Base-by-base conservation (phyloP, 2,329 filamentous ascomycete genomes). In the Pseudogymnoascus sp. region DNA sequence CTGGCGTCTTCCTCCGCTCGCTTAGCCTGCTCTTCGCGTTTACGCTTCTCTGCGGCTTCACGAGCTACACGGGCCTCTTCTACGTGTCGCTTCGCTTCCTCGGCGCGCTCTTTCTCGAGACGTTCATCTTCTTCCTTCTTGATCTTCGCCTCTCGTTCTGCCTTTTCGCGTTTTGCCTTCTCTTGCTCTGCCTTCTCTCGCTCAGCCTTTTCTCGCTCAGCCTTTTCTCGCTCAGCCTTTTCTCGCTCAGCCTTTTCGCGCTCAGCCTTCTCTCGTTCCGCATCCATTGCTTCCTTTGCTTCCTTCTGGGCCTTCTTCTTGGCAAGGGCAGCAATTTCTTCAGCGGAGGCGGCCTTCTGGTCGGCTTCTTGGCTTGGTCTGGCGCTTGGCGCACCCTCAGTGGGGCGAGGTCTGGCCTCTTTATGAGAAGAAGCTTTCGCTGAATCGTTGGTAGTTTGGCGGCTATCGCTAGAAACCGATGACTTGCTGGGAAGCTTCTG, bases 101-200 rank as follows among this genome's bases (percentile, higher is more conserved):
- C 65, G 30, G 74, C 64, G 8, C 68, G 69, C 60, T 70, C 68
- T 60, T 74, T 73, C 74, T 76, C 68, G 4, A 65, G 64, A 15
- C 66, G 65, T 36, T 66, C 66, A 2, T 61, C 59, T 61, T 70
- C 68, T 28, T 63, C 50, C 60, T 65, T 60, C 37, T 63, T 62
- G 33, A 66, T 58, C 58, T 63, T 60, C 6, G n/a, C 25, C 60
- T 65, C 64, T 7, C 20, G 50, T 9, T 57, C 28, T 53, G 59
- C 41, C 38, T 59, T 53, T 38, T 60, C 37, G 1, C 37, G 38
- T 39, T 62, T 57, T n/a, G 7, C 20, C 30, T 41, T 61, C 18
- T 60, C 58, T 22, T 58, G 18, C n/a, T 61, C 58, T 20, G 22
- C 12, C 35, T 61, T 61, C 30, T 61, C 66, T 38, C 68, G 68